Base-by-base conservation (phyloP, 805 yeast species). In the Sugiyamaella marilandica region DNA sequence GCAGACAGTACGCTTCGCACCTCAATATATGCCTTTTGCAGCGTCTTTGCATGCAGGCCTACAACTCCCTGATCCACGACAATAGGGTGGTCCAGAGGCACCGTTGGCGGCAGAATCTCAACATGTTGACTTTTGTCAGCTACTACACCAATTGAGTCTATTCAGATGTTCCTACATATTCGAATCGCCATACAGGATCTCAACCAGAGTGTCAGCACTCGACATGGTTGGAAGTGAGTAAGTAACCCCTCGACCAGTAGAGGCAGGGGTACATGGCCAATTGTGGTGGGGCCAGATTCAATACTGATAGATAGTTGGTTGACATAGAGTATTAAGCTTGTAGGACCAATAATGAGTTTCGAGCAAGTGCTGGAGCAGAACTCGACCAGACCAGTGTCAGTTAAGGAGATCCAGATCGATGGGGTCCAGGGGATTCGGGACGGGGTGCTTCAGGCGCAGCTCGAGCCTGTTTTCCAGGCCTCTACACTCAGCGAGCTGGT, bases 371-470 rank as follows among this genome's bases (percentile, higher is more conserved):
- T 65, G 47, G 65, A 56, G 47, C 55, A 57, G 45, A 69, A 67
- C 46, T 43, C 57, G 19, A 45, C 59, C 49, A 60, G 55, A 47
- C 67, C 65, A n/a, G 60, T 65, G 45, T 33, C 50, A 26, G 58
- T 65, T 51, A 55, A 53, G 44, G 64, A 64, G 31, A 64, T 63
- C 49, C 64, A 62, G n/a, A 61, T 65, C 18, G 47, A 58, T 37
- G 68, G 69, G 16, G 59, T 52, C 18, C 52, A 59, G 24, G 39
- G 41, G 8, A 57, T 58, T 47, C 59, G 67, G 16, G 63, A 63
- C 32, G 51, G 52, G 24, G 58, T 67, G 14, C 55, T 67, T 43
- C 47, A 47, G 49, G 51, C 56, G 10, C 69, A 68, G 18, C 47
- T 67, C 36, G 53, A 57, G 44, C 64, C 65, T 16, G 50, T 67